A percentile compares a stretch with the other conserved stretches of the same genome.
These are phyloP conservation scores for Pseudofabraea citricarpa DNA, from an alignment of 2,329 filamentous ascomycete species.

Conservation along the genomic window DNA sequence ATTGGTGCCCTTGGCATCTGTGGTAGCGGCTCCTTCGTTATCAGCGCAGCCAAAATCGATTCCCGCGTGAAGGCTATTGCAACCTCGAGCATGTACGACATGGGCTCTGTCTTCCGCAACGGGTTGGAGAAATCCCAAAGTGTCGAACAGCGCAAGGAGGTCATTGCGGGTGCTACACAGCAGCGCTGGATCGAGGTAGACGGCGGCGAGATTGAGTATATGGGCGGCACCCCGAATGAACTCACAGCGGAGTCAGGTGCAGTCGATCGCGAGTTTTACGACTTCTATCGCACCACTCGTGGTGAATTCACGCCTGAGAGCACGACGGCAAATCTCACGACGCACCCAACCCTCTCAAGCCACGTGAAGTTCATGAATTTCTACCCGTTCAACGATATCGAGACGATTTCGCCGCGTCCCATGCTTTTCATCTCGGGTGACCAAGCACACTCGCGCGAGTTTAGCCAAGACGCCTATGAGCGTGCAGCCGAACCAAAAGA, in stretches of 20 bases:
- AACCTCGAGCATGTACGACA: conserved; percentile 29
- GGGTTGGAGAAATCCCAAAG: conserved; percentile 10
- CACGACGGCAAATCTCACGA: conserved; percentile 14
- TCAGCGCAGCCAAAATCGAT: conserved; percentile 31
- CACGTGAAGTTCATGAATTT: conserved; percentile 18
- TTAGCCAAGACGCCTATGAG: conserved; percentile 7
- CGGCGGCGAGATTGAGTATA: conserved; percentile 10
- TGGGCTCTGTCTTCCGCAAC: conserved; percentile 25
- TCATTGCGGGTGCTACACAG: background rate
- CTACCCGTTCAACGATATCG: conserved; percentile 20
- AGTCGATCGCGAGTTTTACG: conserved; percentile 6
- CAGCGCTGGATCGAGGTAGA: conserved; percentile 2
- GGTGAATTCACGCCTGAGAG: conserved; percentile 22
- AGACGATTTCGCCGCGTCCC: conserved; percentile 23
- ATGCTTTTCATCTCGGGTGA: conserved; percentile 18
- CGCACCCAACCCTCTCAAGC: conserved; percentile 19
- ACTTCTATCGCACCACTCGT: conserved; percentile 10
- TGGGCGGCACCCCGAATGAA: background rate
- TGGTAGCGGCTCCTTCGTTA: conserved; percentile 31
- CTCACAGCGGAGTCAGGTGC: conserved; percentile 3
- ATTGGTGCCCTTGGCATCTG: conserved; percentile 37
- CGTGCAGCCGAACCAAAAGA: conserved; percentile 13
- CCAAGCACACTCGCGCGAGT: conserved; percentile 7
- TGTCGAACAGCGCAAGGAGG: background rate
- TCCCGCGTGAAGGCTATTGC: conserved; percentile 34